Percentiles rank a stretch among this genome's conserved stretches.
These are phyloP conservation scores for Porodaedalea pini DNA, from an alignment of 1,284 basidiomycete species.

Conservation along the genomic window DNA sequence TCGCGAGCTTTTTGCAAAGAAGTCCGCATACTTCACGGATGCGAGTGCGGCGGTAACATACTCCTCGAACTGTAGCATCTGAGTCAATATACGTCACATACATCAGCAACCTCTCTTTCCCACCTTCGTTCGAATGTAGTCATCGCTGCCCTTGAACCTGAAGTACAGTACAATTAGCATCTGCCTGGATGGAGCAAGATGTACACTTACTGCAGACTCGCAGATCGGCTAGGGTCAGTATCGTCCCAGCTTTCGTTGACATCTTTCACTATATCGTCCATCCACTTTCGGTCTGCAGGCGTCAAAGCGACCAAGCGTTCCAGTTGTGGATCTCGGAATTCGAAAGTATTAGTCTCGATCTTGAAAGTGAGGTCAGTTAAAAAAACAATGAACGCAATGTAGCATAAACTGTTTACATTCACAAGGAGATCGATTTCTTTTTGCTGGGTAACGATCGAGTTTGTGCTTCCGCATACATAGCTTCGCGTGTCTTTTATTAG, in stretches of 20 bases:
- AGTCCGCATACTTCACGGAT: conserved; percentile 85
- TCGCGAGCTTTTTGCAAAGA: conserved; percentile 61
- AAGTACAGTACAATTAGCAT: conserved; percentile 3
- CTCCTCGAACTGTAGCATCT: conserved; percentile 64
- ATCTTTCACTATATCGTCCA: conserved; percentile 70
- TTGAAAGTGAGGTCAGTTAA: conserved; percentile 31
- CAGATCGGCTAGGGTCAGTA: conserved; percentile 50
- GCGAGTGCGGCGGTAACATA: conserved; percentile 79
- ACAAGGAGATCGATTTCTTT: conserved; percentile 89
- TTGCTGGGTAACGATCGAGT: conserved; percentile 93
- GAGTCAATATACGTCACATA: neutral
- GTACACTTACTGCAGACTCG: conserved; percentile 60
- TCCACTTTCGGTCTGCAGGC: conserved; percentile 95
- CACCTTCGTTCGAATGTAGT: conserved; percentile 85
- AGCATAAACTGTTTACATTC: conserved; percentile 55
- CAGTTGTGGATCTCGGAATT: conserved; percentile 79
- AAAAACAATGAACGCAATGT: neutral
- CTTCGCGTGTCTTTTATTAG: conserved; percentile 75
- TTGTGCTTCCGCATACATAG: conserved; percentile 93
- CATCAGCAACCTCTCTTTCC: neutral
- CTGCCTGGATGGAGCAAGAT: neutral
- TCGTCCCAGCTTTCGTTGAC: conserved; percentile 81
- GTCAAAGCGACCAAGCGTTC: conserved; percentile 81
- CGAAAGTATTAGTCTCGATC: conserved; percentile 82
- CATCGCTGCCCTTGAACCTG: conserved; percentile 89